These are phyloP conservation scores for Viridothelium virens DNA, from an alignment of 495 filamentous ascomycete species.

Conservation along the genomic window DNA sequence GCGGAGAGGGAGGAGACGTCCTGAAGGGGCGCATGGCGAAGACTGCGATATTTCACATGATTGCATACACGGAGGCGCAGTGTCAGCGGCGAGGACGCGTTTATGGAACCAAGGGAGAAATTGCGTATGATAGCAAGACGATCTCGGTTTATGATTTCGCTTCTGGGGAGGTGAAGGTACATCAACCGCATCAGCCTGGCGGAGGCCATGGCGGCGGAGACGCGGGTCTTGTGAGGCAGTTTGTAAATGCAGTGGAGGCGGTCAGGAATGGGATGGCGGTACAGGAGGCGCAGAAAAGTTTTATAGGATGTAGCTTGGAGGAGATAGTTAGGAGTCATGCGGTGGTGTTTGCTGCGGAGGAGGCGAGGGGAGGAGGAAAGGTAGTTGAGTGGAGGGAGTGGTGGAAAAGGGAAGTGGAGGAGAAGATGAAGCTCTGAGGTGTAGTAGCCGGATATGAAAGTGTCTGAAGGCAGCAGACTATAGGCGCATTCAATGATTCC, in stretches of 20 bases:
- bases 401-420: constrained; percentile 56
- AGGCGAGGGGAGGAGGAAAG: constrained; percentile 60
- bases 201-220: constrained; percentile 84
- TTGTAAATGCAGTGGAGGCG: constrained; percentile 69
- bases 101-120: constrained; percentile 80
- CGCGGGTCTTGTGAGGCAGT: constrained; percentile 68
- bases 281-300: constrained; percentile 61
- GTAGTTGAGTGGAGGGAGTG: constrained; percentile 71
- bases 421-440: background rate
- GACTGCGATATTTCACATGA: constrained; percentile 87
- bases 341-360: constrained; percentile 89
- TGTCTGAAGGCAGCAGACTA: background rate
- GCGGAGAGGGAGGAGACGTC: background rate
- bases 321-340: constrained; percentile 84
- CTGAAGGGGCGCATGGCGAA: constrained; percentile 56
- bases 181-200: constrained; percentile 45
- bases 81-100: constrained; percentile 75
- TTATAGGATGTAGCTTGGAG: constrained; percentile 73
- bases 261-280: constrained; percentile 68
- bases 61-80: constrained; percentile 77
- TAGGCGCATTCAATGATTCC: background rate
- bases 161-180: constrained; percentile 46
- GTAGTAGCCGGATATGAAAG: background rate
- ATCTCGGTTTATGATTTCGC: constrained; percentile 60
- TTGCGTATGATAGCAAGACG: constrained; percentile 63